Evolutionary conservation across 176 grass and related monocot species (phyloP).

Genomic region (Bolboschoenus planiculmis): DNA sequence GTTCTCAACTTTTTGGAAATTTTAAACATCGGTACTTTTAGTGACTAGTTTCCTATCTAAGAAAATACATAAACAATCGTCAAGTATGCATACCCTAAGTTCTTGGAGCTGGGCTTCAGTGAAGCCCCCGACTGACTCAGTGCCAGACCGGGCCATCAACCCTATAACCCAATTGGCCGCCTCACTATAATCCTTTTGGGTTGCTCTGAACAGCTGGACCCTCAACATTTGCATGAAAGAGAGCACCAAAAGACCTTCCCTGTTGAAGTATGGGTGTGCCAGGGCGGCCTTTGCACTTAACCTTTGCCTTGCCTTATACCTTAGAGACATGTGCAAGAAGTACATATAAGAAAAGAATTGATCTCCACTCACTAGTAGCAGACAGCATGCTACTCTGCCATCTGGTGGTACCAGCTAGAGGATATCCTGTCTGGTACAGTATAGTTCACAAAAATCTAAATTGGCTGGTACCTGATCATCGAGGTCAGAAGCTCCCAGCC

Average conservation of each 20-base stretch:
- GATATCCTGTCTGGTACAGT: background rate
- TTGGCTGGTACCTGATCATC: conserved; percentile 36
- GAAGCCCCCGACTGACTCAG: conserved; percentile 75
- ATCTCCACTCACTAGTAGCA: background rate
- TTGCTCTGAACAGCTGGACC: conserved; percentile 70
- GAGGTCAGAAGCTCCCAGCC: conserved; percentile 87
- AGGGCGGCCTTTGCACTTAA: conserved; percentile 72
- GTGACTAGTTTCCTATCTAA: background rate
- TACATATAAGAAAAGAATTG: background rate
- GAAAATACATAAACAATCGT: background rate
- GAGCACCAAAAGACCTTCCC: conserved; percentile 76
- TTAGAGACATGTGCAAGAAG: background rate
- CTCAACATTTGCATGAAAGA: conserved; percentile 82
- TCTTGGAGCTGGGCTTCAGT: conserved; percentile 98
- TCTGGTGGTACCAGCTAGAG: background rate
- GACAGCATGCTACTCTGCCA: background rate
- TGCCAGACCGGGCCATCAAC: conserved; percentile 84
- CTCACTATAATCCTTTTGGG: conserved; percentile 93
- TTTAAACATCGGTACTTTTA: background rate
- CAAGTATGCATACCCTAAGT: conserved; percentile 51
- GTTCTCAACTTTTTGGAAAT: background rate
- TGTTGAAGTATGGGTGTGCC: conserved; percentile 81
- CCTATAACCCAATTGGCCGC: conserved; percentile 62
- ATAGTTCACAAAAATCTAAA: too few species aligned
- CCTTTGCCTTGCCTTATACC: conserved; percentile 76